Percentiles rank a stretch among this genome's conserved stretches.
phyloP scores from a whole-genome alignment of 176 grass and related monocot genomes.

The Oryza punctata region DNA sequence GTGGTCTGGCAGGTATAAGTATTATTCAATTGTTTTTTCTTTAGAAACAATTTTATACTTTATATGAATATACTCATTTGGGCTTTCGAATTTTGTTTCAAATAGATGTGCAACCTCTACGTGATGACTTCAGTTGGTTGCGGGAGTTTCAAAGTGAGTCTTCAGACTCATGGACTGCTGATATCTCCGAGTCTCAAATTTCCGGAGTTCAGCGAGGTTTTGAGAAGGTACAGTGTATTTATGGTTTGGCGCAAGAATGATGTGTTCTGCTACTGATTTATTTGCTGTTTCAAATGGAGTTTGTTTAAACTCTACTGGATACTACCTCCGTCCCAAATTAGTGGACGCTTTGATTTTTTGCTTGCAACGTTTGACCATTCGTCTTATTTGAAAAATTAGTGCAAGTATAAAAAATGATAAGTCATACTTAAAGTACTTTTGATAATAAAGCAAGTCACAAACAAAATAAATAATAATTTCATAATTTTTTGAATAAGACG shows the following conservation, averaged over 20 bases:
- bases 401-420: too few species aligned
- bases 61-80: background rate
- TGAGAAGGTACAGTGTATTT: constrained; percentile 46
- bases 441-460: too few species aligned
- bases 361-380: too few species aligned
- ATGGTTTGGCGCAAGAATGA: background rate
- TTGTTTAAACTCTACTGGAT: constrained; percentile 4
- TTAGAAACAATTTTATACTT: background rate
- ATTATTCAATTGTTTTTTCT: constrained; percentile 1
- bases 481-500: too few species aligned
- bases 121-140: constrained; percentile 59
- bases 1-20: constrained; percentile 68
- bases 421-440: too few species aligned
- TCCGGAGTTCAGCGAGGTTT: constrained; percentile 36
- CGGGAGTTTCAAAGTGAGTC: constrained; percentile 43
- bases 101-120: constrained; percentile 46
- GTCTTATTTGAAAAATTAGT: too few species aligned
- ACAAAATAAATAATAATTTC: too few species aligned
- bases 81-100: constrained; percentile 29
- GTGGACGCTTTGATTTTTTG: too few species aligned
- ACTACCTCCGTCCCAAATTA: too few species aligned
- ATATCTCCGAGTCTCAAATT: constrained; percentile 45
- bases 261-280: background rate
- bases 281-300: background rate
- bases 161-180: constrained; percentile 34